Base-by-base conservation (phyloP, 495 filamentous ascomycete species). In the Clohesyomyces aquaticus region DNA sequence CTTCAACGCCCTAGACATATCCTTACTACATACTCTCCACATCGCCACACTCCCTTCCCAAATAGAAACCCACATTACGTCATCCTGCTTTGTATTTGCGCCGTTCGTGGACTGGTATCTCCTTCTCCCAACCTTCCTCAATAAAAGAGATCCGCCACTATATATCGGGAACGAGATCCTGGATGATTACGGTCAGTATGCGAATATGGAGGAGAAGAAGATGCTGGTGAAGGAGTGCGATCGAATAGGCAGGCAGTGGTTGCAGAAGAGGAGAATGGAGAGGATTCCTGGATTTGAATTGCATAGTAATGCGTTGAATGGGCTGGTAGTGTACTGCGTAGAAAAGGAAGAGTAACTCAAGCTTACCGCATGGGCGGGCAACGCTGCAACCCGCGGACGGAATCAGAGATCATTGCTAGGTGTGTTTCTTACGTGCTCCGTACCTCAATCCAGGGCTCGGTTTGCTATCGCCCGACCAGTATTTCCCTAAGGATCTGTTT, bases 31-130 rank as follows among this genome's bases (percentile, higher is more conserved):
- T 18, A 19, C 46, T 2, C 60, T 71, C 3, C 12, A 41, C 21
- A 53, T 71, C 48, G 27, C 46, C 0, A 28, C 63, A 11, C 35
- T 52, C 0, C 4, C 35, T 2, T 14, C 58, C 14, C 19, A 19
- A 4, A 57, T 57, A 26, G 59, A 60, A 19, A 26, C 54, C 0
- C 55, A 57, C 23, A 60, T 67, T 21, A 54, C 47, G 3, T 12
- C 1, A 6, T 38, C 51, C 8, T 52, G 64, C 0, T 67, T 67
- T 26, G 49, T 71, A 28, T 67, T 60, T 41, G 59, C 61, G 2
- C 68, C 68, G 6, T 71, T 71, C 26, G 41, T 71, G 14, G 64
- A 71, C 16, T 64, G 60, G 59, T 11, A 57, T 19, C 28, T 67
- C 14, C 64, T 71, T 11, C 27, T 67, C 6, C 60, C 60, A n/a